These are phyloP conservation scores for Metarhizium humberi DNA, from an alignment of 2,329 filamentous ascomycete genomes.

Conservation along the genomic window DNA sequence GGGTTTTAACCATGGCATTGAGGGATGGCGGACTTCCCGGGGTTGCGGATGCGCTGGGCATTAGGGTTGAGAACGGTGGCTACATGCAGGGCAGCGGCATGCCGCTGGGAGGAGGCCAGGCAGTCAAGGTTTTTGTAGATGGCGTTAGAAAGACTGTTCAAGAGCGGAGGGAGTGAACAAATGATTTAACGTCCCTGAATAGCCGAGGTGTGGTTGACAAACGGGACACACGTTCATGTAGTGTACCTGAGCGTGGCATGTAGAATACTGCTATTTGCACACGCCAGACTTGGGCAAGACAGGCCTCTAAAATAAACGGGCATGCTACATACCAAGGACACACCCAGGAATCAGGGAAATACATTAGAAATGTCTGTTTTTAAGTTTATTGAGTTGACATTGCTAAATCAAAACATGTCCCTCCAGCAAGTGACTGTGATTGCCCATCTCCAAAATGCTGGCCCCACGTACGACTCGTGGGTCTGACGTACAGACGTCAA, in stretches of 20 bases:
- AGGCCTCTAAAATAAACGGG: too few relatives aligned
- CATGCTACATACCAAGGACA: too few relatives aligned
- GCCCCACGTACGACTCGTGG: conserved; percentile 1
- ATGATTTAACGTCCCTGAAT: background rate
- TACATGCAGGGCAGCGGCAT: conserved; percentile 69
- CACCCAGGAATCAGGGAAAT: too few relatives aligned
- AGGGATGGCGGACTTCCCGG: conserved; percentile 85
- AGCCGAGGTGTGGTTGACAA: too few relatives aligned
- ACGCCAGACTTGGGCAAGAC: too few relatives aligned
- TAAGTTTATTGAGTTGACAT: too few relatives aligned
- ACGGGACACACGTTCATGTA: too few relatives aligned
- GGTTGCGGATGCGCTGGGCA: conserved; percentile 74
- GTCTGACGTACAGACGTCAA: conserved; percentile 1
- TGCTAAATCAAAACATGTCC: too few relatives aligned
- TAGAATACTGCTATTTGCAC: too few relatives aligned
- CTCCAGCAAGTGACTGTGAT: background rate
- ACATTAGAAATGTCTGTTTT: too few relatives aligned
- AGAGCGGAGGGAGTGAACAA: conserved; percentile 32
- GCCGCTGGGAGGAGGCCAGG: conserved; percentile 79
- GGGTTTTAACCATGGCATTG: conserved; percentile 77
- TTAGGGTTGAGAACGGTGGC: conserved; percentile 78
- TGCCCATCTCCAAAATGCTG: background rate
- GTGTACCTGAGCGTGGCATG: too few relatives aligned
- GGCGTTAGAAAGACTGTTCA: conserved; percentile 75
- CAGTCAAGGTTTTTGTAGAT: conserved; percentile 83